Evolutionary conservation across 164 flowering plant species (phyloP).

Genomic region (Litsea cubeba): DNA sequence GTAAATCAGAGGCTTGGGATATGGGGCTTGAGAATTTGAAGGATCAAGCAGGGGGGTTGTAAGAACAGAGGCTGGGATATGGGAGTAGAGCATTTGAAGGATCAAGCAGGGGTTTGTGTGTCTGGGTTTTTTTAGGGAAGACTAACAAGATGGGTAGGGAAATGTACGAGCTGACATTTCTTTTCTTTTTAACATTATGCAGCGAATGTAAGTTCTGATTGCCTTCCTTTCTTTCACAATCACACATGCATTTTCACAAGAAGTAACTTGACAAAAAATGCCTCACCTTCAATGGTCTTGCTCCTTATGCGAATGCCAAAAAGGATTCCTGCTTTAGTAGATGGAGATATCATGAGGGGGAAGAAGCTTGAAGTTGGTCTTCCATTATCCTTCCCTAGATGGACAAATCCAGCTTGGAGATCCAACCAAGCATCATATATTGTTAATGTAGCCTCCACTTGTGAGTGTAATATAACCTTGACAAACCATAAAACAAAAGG

Average conservation of each 20-base stretch:
- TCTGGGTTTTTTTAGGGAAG: too few relatives aligned
- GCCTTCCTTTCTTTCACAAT: not conserved
- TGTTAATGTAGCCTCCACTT: slow-evolving; percentile 79
- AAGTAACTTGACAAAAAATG: not conserved
- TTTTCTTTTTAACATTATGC: too few relatives aligned
- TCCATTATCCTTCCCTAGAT: slow-evolving; percentile 57
- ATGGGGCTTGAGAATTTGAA: too few relatives aligned
- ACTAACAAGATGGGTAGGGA: too few relatives aligned
- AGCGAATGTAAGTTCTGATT: too few relatives aligned
- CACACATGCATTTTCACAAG: slow-evolving; percentile 2
- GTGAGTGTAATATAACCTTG: slow-evolving; percentile 85
- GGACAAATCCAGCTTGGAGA: slow-evolving; percentile 92
- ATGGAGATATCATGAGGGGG: slow-evolving; percentile 74
- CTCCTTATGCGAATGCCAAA: slow-evolving; percentile 63
- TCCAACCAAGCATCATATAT: slow-evolving; percentile 92
- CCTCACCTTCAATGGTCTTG: slow-evolving; percentile 41
- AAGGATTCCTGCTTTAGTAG: slow-evolving; percentile 74
- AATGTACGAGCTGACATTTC: too few relatives aligned
- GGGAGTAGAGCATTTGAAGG: too few relatives aligned
- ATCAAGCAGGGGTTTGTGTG: too few relatives aligned
- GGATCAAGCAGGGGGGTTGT: too few relatives aligned
- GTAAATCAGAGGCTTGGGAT: too few relatives aligned
- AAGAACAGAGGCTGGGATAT: too few relatives aligned
- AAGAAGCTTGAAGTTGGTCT: slow-evolving; percentile 74
- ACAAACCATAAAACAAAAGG: not conserved